Base-by-base conservation (phyloP, 768 basidiomycete genomes). In the Mycena crocata region DNA sequence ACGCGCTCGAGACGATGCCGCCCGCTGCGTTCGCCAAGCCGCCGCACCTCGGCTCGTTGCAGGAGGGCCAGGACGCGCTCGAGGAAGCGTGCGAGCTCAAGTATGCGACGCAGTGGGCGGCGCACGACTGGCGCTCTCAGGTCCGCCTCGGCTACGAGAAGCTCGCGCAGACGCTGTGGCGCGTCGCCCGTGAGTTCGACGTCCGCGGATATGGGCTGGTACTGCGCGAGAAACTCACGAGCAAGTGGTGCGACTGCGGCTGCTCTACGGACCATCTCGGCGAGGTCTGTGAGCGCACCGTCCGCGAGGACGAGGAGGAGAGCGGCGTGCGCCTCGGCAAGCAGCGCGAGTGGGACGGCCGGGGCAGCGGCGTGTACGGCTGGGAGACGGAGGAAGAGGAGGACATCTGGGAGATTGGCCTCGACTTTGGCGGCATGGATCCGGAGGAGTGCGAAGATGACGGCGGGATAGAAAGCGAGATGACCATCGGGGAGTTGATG, bases 201-300 rank as follows among this genome's bases (percentile, higher is more conserved):
- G 88, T 91, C 3, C 84, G 88, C 31, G 91, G 92, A 14, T 93
- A 92, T 68, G 91, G 91, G 0, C 79, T 82, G 37, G 86, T 92
- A 17, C 79, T 93, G 34, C 81, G 90, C 31, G 92, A 93, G 69
- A 93, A 93, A 76, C 76, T 93, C 57, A 89, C 88, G 15, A 84
- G 83, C 5, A 92, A 92, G 70, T 93, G 92, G 91, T 93, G 91
- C 73, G 91, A 92, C 64, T 93, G 91, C 77, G 91, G 91, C 1
- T 93, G 91, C 73, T 92, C 90, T 51, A 92, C 91, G 30, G 91
- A 92, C 74, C 90, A 92, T 72, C 79, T 93, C 15, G 89, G 90
- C 1, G 91, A 92, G 74, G 91, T 93, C 19, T 92, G 92, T 67
- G 91, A 92, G 79, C 83, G 83, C 62, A 90, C 90, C 10, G 91